Evolutionary conservation across 495 filamentous ascomycete species (phyloP), one percentile per base, ranked within the genome.

Genomic region (Pyrenopolyporus hunteri): DNA sequence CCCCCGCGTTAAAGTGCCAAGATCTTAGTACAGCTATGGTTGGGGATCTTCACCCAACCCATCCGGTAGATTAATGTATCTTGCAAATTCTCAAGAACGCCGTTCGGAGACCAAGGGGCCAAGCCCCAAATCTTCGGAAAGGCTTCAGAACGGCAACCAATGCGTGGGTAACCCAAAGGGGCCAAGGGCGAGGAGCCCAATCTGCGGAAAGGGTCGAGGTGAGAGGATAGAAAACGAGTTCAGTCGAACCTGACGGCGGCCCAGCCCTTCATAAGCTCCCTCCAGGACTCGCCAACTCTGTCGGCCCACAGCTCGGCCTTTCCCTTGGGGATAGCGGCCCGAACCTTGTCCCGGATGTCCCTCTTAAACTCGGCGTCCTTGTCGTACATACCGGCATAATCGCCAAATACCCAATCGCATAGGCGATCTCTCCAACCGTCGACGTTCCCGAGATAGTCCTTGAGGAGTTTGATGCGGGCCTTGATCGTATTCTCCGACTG

Each of bases 381-480:
- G 6, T 61, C 54, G 8, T 35, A 29, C 4, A 11, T 10, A 0
- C n/a, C 32, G 7, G 55, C 43, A 10, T 59, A 47, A 10, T 68
- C 53, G 1, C 43, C 49, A 22, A 69, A 64, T 1, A 40, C 54
- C 65, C 66, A 69, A 4, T 55, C 52, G 42, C 45, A 31, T 3
- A 71, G 28, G 6, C 62, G 53, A 36, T 78, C 75, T 64, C 75
- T 61, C 78, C 73, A 81, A 22, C 76, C 77, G 10, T 62, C 63
- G 23, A 52, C 32, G 13, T 72, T 68, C 19, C 63, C 68, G 7
- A 77, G 60, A 35, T 32, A 44, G 40, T 66, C 66, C 53, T 68
- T 76, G 20, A 76, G 40, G 33, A 52, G 39, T 33, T 71, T 68
- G 9, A 80, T 31, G 23, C 69, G 67, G 2, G 16, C 57, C 45